These are phyloP conservation scores for Parafenestella ontariensis DNA, from an alignment of 2,329 filamentous ascomycete genomes.

Conservation along the genomic window DNA sequence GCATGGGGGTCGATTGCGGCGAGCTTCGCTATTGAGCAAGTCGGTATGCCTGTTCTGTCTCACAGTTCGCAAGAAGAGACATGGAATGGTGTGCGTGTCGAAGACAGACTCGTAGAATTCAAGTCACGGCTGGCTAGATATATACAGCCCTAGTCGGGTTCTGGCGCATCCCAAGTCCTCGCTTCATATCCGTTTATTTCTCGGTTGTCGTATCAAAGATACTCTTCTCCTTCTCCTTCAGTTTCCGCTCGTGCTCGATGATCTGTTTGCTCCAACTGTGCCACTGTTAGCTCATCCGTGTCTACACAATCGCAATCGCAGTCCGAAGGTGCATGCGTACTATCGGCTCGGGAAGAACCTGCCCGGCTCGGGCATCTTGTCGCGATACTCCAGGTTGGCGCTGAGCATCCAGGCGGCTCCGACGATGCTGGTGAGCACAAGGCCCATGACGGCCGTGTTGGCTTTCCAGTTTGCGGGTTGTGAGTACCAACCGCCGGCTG, in stretches of 20 bases:
- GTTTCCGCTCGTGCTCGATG: conserved; percentile 69
- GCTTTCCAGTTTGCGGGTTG: conserved; percentile 94
- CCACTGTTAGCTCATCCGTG: conserved; percentile 32
- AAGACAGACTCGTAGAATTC: conserved; percentile 53
- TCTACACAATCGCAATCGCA: conserved; percentile 4
- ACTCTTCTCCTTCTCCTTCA: conserved; percentile 47
- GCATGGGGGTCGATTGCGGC: conserved; percentile 82
- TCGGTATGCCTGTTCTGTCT: conserved; percentile 74
- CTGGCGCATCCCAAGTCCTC: conserved; percentile 15
- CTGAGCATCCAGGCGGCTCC: conserved; percentile 74
- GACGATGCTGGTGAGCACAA: conserved; percentile 71
- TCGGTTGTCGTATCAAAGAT: conserved; percentile 11
- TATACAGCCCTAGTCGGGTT: conserved; percentile 46
- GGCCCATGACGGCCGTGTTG: conserved; percentile 82
- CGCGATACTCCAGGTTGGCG: conserved; percentile 74
- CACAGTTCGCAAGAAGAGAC: conserved; percentile 45
- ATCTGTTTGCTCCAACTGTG: conserved; percentile 75
- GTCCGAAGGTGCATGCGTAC: conserved; percentile 60
- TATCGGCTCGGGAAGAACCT: conserved; percentile 85
- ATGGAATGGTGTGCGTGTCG: conserved; percentile 58
- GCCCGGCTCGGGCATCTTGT: conserved; percentile 76
- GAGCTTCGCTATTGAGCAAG: conserved; percentile 93
- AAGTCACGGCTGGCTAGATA: conserved; percentile 47
- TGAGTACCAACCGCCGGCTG: conserved; percentile 95
- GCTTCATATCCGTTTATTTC: conserved; percentile 2